Evolutionary conservation across 345 rosid species (phyloP), one percentile per base, ranked within the genome.

Genomic region (Hibiscus tridactylites): DNA sequence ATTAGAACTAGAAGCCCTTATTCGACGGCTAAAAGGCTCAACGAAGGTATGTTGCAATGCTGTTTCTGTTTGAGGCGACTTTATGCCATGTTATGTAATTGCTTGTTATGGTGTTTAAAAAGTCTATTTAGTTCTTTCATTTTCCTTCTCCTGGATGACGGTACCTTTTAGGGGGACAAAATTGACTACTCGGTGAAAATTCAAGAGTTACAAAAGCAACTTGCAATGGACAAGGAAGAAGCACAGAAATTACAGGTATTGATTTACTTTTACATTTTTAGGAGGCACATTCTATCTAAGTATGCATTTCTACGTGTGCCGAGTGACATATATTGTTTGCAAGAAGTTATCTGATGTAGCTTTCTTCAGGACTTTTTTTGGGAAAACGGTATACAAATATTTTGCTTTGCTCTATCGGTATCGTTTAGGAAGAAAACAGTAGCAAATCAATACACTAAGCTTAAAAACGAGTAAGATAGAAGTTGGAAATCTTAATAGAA

Each of bases 211-310:
- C 88, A 86, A 75, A 94, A 82, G 85, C 96, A 94, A 82, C 90
- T 94, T 75, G 75, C 90, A 50, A 82, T 94, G 90, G 96, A 91
- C 78, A 79, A 79, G 78, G 98, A 91, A 74, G 98, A 94, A 83
- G 91, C 89, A 42, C 86, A 86, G 79, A 94, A 88, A 79, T 79
- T 94, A 71, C 86, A 81, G 97, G 98, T 91, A 72, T 71, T 21
- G 58, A 10, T 61, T 17, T 47, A 5, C 42, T 49, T 61, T 13
- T 61, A 19, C 44, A 15, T 15, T 57, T 70, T 37, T 57, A 17
- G 50, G 31, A 31, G 39, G 28, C 73, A 5, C 31, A 28, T 7
- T 63, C 9, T 33, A 35, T 35, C 26, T 16, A 28, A 68, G 46
- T 3, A 28, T 2, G 26, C 29, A 68, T 33, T 69, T 31, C n/a